Base-by-base conservation (phyloP, 352 stramenopile genomes). In the Peronospora belbahrii region DNA sequence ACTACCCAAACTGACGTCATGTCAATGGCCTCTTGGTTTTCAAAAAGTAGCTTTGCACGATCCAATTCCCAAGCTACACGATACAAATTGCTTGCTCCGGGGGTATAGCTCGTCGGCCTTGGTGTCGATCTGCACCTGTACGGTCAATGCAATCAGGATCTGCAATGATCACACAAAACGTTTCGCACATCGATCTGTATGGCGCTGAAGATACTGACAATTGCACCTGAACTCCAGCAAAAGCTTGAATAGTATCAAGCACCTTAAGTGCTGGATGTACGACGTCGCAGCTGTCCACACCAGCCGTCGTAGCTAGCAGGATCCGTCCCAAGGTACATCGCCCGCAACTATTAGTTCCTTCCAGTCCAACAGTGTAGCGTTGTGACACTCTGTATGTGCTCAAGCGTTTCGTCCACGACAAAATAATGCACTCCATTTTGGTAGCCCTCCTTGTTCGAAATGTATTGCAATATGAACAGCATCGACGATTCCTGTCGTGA, bases 251-350 rank as follows among this genome's bases (percentile, higher is more conserved):
- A 2, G 76, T 71, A 13, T 62, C 57, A 11, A 68, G 46, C 19
- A 81, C 42, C 13, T 66, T 61, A 15, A 85, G 58, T 46, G 62
- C 55, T 28, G 56, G 38, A 9, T 62, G 40, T 2, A 85, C 47
- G 1, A 62, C 38, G 36, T 88, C 76, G 23, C 76, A 88, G n/a
- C 65, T 74, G 31, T 88, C 76, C 13, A 88, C 49, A 33, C 85
- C 46, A 9, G 85, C 20, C 19, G 85, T 39, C n/a, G 59, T 42
- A 6, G 53, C 53, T 8, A 6, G 32, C 37, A 28, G 40, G 38
- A 20, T 56, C 57, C 32, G 40, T 56, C 24, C 46, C 61, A 45
- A 41, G 34, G 51, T 31, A 35, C 23, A n/a, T n/a, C n/a, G n/a
- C n/a, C n/a, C n/a, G 46, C 15, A 8, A 38, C 48, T 0, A 4